Percentiles rank a stretch among this genome's conserved stretches.
Conservation (phyloP, 306 rosid genomes). For the Crotalaria pallida region DNA sequence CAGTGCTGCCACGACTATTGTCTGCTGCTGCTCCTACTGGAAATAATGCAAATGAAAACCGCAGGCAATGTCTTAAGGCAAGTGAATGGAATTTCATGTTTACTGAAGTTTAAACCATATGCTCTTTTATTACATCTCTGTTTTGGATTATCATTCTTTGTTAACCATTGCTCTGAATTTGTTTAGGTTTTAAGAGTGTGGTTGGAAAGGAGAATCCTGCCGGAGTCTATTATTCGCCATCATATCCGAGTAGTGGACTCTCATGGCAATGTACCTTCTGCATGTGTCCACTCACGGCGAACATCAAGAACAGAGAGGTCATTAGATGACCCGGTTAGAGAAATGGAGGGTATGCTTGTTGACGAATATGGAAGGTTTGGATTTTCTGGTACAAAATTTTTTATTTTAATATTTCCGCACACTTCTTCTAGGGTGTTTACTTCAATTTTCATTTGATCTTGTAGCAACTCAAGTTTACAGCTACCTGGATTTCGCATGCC, state of each 20-base stretch:
- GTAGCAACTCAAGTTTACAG: slow-evolving; percentile 93
- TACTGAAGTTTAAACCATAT: neutral
- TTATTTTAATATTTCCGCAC: neutral
- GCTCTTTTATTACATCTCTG: neutral
- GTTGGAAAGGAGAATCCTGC: slow-evolving; percentile 76
- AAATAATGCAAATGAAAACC: slow-evolving; percentile 65
- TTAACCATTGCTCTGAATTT: slow-evolving; percentile 21
- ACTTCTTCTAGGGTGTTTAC: neutral
- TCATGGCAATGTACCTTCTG: slow-evolving; percentile 43
- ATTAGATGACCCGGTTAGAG: slow-evolving; percentile 90
- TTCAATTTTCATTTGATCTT: slow-evolving; percentile 24
- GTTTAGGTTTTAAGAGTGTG: slow-evolving; percentile 81
- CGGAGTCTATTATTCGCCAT: slow-evolving; percentile 63
- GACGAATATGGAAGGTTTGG: slow-evolving; percentile 99
- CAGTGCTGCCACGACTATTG: slow-evolving; percentile 66
- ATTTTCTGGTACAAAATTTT: slow-evolving; percentile 10
- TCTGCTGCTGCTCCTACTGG: slow-evolving; percentile 97
- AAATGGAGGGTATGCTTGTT: slow-evolving; percentile 99
- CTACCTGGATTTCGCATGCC: slow-evolving; percentile 96
- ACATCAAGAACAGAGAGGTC: slow-evolving; percentile 81
- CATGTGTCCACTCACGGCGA: slow-evolving; percentile 64
- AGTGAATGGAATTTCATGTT: slow-evolving; percentile 23
- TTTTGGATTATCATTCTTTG: slow-evolving; percentile 10
- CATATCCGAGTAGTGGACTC: slow-evolving; percentile 80
- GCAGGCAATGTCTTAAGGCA: slow-evolving; percentile 92